Evolutionary conservation across 2,329 filamentous ascomycete genomes (phyloP).

Genomic region (Fusarium albidum): DNA sequence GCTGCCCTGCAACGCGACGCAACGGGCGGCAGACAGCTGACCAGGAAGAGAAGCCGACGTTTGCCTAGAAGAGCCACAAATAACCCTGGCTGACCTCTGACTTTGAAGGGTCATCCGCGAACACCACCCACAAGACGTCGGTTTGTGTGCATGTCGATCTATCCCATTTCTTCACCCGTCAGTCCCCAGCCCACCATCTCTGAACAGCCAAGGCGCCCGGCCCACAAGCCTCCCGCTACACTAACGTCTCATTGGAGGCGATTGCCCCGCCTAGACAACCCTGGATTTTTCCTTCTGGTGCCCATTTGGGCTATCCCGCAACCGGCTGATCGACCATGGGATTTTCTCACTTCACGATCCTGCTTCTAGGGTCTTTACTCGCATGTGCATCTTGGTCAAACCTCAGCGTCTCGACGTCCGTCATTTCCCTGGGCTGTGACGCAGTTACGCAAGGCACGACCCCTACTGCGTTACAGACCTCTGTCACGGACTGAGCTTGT

Average conservation of each 20-base stretch:
- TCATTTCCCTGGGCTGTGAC: background rate
- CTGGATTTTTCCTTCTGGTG: slow-evolving; percentile 18
- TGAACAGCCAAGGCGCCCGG: slow-evolving; percentile 26
- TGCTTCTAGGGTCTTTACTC: slow-evolving; percentile 14
- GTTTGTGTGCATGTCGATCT: slow-evolving; percentile 33
- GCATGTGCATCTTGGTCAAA: slow-evolving; percentile 12
- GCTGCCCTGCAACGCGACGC: background rate
- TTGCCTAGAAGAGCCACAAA: slow-evolving; percentile 7
- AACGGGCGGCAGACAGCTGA: slow-evolving; percentile 11
- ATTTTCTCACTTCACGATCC: slow-evolving; percentile 31
- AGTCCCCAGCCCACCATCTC: slow-evolving; percentile 21
- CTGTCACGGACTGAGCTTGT: slow-evolving; percentile 3
- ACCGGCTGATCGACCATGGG: slow-evolving; percentile 28
- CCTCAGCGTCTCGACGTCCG: slow-evolving; percentile 1
- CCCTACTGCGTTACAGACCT: background rate
- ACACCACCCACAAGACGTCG: slow-evolving; percentile 21
- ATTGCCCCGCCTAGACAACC: slow-evolving; percentile 23
- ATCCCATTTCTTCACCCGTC: slow-evolving; percentile 19
- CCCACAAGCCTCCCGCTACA: slow-evolving; percentile 39
- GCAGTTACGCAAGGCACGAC: background rate
- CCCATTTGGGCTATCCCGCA: slow-evolving; percentile 12
- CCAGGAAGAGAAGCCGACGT: slow-evolving; percentile 4
- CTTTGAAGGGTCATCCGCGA: slow-evolving; percentile 2
- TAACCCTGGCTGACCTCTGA: background rate
- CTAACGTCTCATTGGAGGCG: slow-evolving; percentile 36